Evolutionary conservation across 192 early-diverging fungal genomes (phyloP).

Genomic region (Rhizophagus sp.): DNA sequence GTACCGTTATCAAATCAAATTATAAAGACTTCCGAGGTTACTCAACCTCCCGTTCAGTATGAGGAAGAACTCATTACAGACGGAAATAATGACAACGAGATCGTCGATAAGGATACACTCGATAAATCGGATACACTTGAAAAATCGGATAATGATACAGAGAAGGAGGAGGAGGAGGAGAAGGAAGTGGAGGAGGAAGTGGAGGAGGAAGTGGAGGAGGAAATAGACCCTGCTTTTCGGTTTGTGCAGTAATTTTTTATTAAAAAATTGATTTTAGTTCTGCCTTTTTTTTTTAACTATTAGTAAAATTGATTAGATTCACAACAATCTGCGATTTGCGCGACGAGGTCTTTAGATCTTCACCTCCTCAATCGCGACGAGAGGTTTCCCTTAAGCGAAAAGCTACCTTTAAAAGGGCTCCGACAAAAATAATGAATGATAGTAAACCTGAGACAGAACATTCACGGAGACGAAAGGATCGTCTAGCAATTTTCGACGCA

Average conservation of each 20-base stretch:
- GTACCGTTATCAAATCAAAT: background rate
- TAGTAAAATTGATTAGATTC: background rate
- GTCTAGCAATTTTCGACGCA: background rate
- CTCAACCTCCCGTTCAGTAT: background rate
- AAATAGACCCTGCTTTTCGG: background rate
- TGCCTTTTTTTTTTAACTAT: background rate
- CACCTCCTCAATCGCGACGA: background rate
- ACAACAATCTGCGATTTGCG: background rate
- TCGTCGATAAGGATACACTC: background rate
- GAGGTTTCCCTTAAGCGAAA: background rate
- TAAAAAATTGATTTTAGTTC: background rate
- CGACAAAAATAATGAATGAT: background rate
- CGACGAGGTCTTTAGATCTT: background rate
- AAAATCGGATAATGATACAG: background rate
- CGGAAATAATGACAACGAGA: too few relatives aligned
- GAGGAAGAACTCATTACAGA: background rate
- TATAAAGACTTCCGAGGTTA: background rate
- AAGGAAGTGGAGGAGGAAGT: too few relatives aligned
- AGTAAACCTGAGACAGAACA: background rate
- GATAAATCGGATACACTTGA: background rate
- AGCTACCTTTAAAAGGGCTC: background rate
- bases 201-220: too few relatives aligned
- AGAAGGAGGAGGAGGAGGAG: too few relatives aligned
- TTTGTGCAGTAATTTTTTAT: background rate
- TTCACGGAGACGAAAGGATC: background rate